Evolutionary conservation across 441 rosid genomes (phyloP), one percentile per base, ranked within the genome.

Genomic region (Populus hybrid): DNA sequence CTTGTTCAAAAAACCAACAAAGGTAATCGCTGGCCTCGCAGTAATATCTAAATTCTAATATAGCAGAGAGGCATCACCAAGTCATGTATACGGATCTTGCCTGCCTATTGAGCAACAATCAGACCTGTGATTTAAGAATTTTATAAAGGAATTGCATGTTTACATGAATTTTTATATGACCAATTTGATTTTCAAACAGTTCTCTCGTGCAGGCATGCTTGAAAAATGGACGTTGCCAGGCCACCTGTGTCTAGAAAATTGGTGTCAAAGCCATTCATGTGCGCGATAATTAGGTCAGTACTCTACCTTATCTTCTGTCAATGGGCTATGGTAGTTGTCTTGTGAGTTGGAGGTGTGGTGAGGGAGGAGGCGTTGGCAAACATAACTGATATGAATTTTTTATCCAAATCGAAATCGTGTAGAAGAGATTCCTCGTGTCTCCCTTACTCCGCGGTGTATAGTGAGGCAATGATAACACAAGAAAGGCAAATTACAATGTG

Each of bases 351-450:
- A 34, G 28, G 23, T 42, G 14, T 32, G 72, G 79, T 71, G 28
- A 75, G 83, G 64, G 30, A 40, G 50, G 72, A 34, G 81, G 77
- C 86, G 77, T 21, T 67, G 78, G 23, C 36, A 80, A 76, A 76
- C 75, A 36, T 59, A 2, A 83, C 57, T 70, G 84, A 77, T 73
- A 34, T 6, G 67, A 28, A 32, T 80, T 61, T 72, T 40, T 7
- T 0, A 82, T 76, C 76, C 32, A 61, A 24, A 50, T 67, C n/a
- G 14, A 35, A 21, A 75, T 67, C 79, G 6, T 18, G 67, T 71
- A 19, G 11, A 40, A 70, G 32, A 76, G 82, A 80, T 76, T 80
- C 84, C 73, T 76, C 30, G 28, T 76, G 84, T 77, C 80, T 82
- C 80, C 78, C 46, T 67, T 16, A 6, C 59, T 50, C 21, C n/a